Evolutionary conservation across 2,329 filamentous ascomycete genomes (phyloP).

Genomic region (Fusarium tricinctum): DNA sequence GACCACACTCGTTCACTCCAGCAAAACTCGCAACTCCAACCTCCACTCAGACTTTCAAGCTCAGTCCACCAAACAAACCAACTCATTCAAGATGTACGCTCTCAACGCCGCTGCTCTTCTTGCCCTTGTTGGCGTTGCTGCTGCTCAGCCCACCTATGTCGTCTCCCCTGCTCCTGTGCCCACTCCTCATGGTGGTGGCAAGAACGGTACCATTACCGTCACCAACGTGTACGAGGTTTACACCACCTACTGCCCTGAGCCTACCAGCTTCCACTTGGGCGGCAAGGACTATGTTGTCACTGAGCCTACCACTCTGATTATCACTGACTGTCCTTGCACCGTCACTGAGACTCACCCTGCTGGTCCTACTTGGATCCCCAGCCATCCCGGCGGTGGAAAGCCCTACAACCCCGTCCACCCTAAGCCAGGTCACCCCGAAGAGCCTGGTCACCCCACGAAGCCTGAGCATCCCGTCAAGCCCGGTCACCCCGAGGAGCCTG

Average conservation of each 20-base stretch:
- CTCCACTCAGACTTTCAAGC: slow-evolving; percentile 10
- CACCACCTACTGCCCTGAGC: slow-evolving; percentile 61
- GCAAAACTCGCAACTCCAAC: slow-evolving; percentile 31
- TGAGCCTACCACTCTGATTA: slow-evolving; percentile 67
- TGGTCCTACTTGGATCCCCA: slow-evolving; percentile 35
- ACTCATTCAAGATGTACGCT: slow-evolving; percentile 48
- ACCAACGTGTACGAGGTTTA: slow-evolving; percentile 56
- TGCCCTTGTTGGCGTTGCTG: slow-evolving; percentile 45
- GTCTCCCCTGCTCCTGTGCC: slow-evolving; percentile 20
- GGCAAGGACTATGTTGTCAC: slow-evolving; percentile 67
- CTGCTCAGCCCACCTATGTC: slow-evolving; percentile 35
- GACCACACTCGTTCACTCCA: slow-evolving; percentile 21
- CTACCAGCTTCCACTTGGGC: slow-evolving; percentile 66
- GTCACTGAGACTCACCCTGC: slow-evolving; percentile 52
- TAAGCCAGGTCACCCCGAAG: background rate
- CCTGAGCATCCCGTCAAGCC: slow-evolving; percentile 8
- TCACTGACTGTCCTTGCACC: slow-evolving; percentile 69
- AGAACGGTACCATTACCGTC: slow-evolving; percentile 49
- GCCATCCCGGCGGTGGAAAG: slow-evolving; percentile 12
- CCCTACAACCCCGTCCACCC: slow-evolving; percentile 7
- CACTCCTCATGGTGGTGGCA: slow-evolving; percentile 23
- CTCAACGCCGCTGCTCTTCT: slow-evolving; percentile 46
- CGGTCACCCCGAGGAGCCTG: background rate
- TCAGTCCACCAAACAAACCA: slow-evolving; percentile 20
- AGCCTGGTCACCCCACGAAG: background rate